These are phyloP conservation scores for Eutrema salsugineum DNA, from an alignment of 441 rosid genomes.

Conservation along the genomic window DNA sequence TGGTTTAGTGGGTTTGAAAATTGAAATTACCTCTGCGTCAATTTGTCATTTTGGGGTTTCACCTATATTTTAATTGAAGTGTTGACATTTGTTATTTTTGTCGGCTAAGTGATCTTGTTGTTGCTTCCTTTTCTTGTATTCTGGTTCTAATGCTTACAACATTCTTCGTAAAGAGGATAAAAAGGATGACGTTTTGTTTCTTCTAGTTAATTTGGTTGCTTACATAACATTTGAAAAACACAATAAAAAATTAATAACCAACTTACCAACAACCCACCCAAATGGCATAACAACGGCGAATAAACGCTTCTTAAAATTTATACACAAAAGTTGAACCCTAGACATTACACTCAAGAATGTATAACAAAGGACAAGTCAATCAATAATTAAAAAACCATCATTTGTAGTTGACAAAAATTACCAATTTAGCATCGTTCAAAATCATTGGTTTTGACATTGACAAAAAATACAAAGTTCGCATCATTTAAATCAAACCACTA, in stretches of 20 bases:
- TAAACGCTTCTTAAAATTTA: background rate
- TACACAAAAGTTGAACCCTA: background rate
- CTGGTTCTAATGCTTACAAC: background rate
- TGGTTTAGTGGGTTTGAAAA: background rate
- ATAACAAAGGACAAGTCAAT: slow-evolving; percentile 18
- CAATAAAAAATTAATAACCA: background rate
- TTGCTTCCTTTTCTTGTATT: background rate
- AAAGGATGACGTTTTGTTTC: background rate
- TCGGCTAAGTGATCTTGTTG: background rate
- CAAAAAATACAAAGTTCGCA: background rate
- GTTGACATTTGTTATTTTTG: background rate
- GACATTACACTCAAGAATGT: background rate
- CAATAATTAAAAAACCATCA: slow-evolving; percentile 4
- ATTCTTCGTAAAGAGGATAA: background rate
- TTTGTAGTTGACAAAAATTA: slow-evolving; percentile 11
- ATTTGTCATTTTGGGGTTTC: background rate
- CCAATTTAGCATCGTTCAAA: background rate
- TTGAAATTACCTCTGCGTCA: no score
- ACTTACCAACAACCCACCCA: background rate
- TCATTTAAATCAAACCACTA: slow-evolving; percentile 6
- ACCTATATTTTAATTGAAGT: background rate
- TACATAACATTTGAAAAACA: background rate
- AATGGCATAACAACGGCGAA: background rate
- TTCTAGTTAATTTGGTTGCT: background rate
- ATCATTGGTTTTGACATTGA: slow-evolving; percentile 2